phyloP scores from a whole-genome alignment of 2,329 filamentous ascomycete genomes.

The Penicillium sumatraense region DNA sequence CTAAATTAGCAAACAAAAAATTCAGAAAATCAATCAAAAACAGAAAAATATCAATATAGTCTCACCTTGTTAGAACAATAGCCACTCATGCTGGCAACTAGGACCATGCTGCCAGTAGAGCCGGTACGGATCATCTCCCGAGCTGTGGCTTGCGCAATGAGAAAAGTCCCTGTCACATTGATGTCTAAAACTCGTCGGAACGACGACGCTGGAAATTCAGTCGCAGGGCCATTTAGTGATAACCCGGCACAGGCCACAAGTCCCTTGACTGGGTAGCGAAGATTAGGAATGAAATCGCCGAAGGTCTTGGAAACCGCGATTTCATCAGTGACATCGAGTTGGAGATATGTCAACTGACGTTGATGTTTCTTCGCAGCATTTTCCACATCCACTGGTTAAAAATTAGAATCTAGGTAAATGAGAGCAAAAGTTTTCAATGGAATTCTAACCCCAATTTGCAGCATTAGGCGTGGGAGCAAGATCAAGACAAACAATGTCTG shows the following conservation, averaged over 20 bases:
- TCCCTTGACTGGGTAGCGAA: conserved; percentile 33
- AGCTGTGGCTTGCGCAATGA: conserved; percentile 20
- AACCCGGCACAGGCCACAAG: conserved; percentile 41
- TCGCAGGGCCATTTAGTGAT: conserved; percentile 30
- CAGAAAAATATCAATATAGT: neutral
- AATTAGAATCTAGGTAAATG: neutral
- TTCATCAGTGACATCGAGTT: conserved; percentile 28
- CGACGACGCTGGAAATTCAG: conserved; percentile 28
- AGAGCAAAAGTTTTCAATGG: neutral
- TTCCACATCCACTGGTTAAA: conserved; percentile 10
- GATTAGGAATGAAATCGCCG: conserved; percentile 20
- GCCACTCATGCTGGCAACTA: conserved; percentile 28
- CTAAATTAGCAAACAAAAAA: neutral
- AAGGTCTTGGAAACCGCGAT: conserved; percentile 20
- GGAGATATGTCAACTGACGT: conserved; percentile 22
- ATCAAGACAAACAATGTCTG: conserved; percentile 40
- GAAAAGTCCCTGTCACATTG: conserved; percentile 28
- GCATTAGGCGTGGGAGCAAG: conserved; percentile 10
- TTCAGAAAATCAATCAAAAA: neutral
- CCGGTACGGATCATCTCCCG: conserved; percentile 10
- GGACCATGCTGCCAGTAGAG: conserved; percentile 18
- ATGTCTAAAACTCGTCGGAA: conserved; percentile 34
- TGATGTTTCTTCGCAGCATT: conserved; percentile 2
- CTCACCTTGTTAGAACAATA: conserved; percentile 24
- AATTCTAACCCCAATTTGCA: conserved; percentile 16